These are phyloP conservation scores for Coprinopsis strossmayeri DNA, from an alignment of 768 basidiomycete genomes.

Conservation along the genomic window DNA sequence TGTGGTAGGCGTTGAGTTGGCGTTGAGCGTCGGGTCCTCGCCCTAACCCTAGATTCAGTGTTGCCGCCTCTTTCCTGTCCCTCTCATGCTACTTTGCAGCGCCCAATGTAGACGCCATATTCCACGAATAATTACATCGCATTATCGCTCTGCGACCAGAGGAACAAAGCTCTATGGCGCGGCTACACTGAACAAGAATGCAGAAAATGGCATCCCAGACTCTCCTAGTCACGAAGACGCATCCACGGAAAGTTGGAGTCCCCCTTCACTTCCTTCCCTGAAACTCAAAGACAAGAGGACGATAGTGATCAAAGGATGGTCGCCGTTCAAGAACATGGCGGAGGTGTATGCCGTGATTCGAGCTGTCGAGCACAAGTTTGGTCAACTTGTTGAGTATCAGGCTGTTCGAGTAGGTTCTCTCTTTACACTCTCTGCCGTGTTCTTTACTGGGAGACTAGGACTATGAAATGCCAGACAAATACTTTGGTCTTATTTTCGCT, in stretches of 20 bases:
- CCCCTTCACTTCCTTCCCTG: constrained; percentile 4
- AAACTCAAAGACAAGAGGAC: constrained; percentile 2
- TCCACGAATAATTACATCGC: background rate
- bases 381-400: constrained; percentile 36
- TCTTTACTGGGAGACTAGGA: constrained; percentile 30
- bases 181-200: too few relatives aligned
- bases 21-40: background rate
- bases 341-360: constrained; percentile 48
- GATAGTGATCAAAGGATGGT: constrained; percentile 34
- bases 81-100: background rate
- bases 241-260: constrained; percentile 1
- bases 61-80: background rate
- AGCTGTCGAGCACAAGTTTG: constrained; percentile 50
- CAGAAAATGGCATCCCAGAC: background rate
- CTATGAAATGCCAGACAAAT: constrained; percentile 34
- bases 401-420: constrained; percentile 30
- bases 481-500: constrained; percentile 36
- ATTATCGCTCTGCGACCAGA: too few relatives aligned
- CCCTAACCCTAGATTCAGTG: constrained; percentile 5
- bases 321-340: constrained; percentile 35
- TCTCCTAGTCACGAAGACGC: background rate
- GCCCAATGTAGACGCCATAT: background rate
- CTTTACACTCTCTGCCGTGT: background rate
- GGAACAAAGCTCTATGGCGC: too few relatives aligned
- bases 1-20: background rate